Percentiles rank a stretch among this genome's conserved stretches.
Evolutionary conservation across 1,284 basidiomycete species (phyloP).

Genomic region (Moniliophthora roreri): DNA sequence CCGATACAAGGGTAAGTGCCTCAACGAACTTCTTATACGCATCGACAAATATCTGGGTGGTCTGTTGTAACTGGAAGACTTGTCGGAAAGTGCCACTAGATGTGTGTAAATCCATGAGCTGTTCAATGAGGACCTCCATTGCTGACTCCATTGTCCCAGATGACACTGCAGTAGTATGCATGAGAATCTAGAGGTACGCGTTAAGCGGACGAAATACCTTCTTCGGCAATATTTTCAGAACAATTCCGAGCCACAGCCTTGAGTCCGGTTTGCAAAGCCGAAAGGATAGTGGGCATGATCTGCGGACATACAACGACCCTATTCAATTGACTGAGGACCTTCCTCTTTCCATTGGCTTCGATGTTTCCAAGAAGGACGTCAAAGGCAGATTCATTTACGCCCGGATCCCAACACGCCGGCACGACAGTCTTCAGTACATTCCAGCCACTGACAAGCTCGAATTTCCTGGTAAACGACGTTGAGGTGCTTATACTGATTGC

Average conservation of each 20-base stretch:
- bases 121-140: slow-evolving; percentile 64
- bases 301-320: slow-evolving; percentile 55
- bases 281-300: slow-evolving; percentile 68
- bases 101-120: slow-evolving; percentile 64
- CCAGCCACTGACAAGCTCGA: slow-evolving; percentile 79
- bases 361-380: slow-evolving; percentile 59
- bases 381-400: slow-evolving; percentile 64
- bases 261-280: slow-evolving; percentile 52
- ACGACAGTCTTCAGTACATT: slow-evolving; percentile 61
- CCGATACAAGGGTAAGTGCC: slow-evolving; percentile 34
- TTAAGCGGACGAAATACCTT: slow-evolving; percentile 20
- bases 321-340: slow-evolving; percentile 17
- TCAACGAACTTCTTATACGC: slow-evolving; percentile 58
- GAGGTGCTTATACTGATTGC: slow-evolving; percentile 52
- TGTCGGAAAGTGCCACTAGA: slow-evolving; percentile 64
- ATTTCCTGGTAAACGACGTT: slow-evolving; percentile 65
- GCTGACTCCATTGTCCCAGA: slow-evolving; percentile 39
- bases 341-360: slow-evolving; percentile 13
- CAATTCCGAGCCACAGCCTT: slow-evolving; percentile 35
- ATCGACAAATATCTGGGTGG: slow-evolving; percentile 63
- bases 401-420: slow-evolving; percentile 65
- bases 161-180: slow-evolving; percentile 18
- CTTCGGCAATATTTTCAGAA: slow-evolving; percentile 28
- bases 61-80: slow-evolving; percentile 68
- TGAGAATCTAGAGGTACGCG: slow-evolving; percentile 10